Conservation (phyloP, 208 protist species). For the Trypanosomatidae sp. region DNA sequence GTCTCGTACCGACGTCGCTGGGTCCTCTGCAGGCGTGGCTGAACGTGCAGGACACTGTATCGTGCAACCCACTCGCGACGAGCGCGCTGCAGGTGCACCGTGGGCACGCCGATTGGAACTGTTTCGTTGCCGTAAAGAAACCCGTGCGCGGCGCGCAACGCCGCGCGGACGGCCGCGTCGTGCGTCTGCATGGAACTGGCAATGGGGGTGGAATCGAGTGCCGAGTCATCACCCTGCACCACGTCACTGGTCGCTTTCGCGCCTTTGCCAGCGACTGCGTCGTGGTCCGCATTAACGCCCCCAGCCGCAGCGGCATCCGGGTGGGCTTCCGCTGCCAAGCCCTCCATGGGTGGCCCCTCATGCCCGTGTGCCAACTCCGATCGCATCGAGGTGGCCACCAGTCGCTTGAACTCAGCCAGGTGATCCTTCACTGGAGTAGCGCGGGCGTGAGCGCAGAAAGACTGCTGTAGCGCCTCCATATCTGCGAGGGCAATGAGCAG, state of each 20-base stretch:
- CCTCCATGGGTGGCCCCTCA: not conserved
- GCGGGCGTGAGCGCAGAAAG: slow-evolving; percentile 53
- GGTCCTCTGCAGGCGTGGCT: slow-evolving; percentile 20
- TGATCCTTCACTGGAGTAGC: slow-evolving; percentile 39
- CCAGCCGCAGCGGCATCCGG: not conserved
- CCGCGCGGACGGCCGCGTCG: slow-evolving; percentile 24
- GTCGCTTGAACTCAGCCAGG: slow-evolving; percentile 37
- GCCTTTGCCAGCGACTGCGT: not conserved
- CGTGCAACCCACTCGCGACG: slow-evolving; percentile 33
- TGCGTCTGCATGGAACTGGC: slow-evolving; percentile 7
- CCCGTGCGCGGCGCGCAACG: slow-evolving; percentile 24
- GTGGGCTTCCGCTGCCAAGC: not conserved
- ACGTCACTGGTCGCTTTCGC: not conserved
- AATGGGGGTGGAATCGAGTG: not conserved
- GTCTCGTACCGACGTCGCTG: slow-evolving; percentile 33
- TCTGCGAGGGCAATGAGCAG: slow-evolving; percentile 59
- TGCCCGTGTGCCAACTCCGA: slow-evolving; percentile 26
- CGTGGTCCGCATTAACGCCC: not conserved
- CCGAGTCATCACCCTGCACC: not conserved
- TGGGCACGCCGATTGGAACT: slow-evolving; percentile 39
- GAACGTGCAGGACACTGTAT: slow-evolving; percentile 31
- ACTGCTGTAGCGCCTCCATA: slow-evolving; percentile 51
- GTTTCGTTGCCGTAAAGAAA: slow-evolving; percentile 45
- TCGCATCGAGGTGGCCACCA: slow-evolving; percentile 33
- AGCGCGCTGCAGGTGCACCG: slow-evolving; percentile 37